Conservation (phyloP, 2,329 filamentous ascomycete genomes). For the Sclerotinia nivalis region DNA sequence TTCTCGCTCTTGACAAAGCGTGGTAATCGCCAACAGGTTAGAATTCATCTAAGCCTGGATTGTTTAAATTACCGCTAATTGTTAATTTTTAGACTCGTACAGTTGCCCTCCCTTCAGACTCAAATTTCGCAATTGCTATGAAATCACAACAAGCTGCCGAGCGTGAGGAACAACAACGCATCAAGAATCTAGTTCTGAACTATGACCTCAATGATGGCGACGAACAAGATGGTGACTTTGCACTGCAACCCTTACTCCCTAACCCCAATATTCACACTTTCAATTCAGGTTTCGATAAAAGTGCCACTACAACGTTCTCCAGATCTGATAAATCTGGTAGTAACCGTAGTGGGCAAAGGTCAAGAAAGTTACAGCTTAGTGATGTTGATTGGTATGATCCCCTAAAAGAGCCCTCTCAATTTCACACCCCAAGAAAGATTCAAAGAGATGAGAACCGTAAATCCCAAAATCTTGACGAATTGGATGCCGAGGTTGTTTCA, state of each 20-base stretch:
- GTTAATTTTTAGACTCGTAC: slow-evolving; percentile 68
- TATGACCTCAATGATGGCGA: slow-evolving; percentile 89
- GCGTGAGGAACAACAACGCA: slow-evolving; percentile 93
- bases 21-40: slow-evolving; percentile 89
- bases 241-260: slow-evolving; percentile 47
- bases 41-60: slow-evolving; percentile 24
- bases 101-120: slow-evolving; percentile 86
- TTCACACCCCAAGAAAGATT: slow-evolving; percentile 26
- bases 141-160: slow-evolving; percentile 93
- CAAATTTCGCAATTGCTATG: slow-evolving; percentile 94
- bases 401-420: slow-evolving; percentile 32
- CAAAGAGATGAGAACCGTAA: slow-evolving; percentile 4
- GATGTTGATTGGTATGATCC: slow-evolving; percentile 91
- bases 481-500: not conserved
- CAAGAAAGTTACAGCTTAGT: slow-evolving; percentile 88
- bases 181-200: slow-evolving; percentile 96
- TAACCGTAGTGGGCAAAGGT: slow-evolving; percentile 68
- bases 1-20: slow-evolving; percentile 95
- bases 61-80: slow-evolving; percentile 25
- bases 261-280: slow-evolving; percentile 55
- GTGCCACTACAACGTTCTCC: slow-evolving; percentile 43
- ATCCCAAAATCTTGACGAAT: slow-evolving; percentile 1
- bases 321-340: slow-evolving; percentile 43
- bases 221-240: slow-evolving; percentile 70
- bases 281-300: slow-evolving; percentile 58